A percentile compares a stretch with the other conserved stretches of the same genome.
Conservation (phyloP, 495 filamentous ascomycete species). For the Hyaloscypha hepaticicola region DNA sequence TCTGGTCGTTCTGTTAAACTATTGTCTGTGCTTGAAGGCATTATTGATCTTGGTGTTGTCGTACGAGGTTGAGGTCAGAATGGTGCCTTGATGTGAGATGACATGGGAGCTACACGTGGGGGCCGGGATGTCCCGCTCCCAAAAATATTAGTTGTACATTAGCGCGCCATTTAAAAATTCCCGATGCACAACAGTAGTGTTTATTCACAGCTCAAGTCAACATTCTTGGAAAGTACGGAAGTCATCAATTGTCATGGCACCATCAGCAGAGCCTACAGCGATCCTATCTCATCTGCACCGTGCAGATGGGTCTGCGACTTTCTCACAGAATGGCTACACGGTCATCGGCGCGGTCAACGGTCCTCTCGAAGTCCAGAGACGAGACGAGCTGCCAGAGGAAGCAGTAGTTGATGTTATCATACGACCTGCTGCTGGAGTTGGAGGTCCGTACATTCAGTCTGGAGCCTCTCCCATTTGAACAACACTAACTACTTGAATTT, state of each 20-base stretch:
- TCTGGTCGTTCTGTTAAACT: constrained; percentile 13
- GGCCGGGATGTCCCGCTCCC: constrained; percentile 19
- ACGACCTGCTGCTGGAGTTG: constrained; percentile 79
- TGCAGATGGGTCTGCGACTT: constrained; percentile 85
- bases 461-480: constrained; percentile 37
- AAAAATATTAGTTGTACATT: too few species aligned
- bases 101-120: not conserved
- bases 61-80: not conserved
- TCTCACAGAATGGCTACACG: constrained; percentile 72
- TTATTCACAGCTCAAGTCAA: not conserved
- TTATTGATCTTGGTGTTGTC: constrained; percentile 13
- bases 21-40: constrained; percentile 24
- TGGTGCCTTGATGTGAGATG: not conserved
- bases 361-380: constrained; percentile 83
- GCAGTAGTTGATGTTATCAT: constrained; percentile 87
- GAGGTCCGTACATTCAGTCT: constrained; percentile 55
- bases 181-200: not conserved
- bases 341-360: constrained; percentile 86
- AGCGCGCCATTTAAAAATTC: constrained; percentile 1
- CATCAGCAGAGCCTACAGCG: constrained; percentile 44
- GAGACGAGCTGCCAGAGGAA: constrained; percentile 87
- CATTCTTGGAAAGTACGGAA: not conserved
- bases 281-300: constrained; percentile 60
- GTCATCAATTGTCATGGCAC: constrained; percentile 39
- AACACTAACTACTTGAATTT: constrained; percentile 34